Percentiles rank a stretch among this genome's conserved stretches.
These are phyloP conservation scores for Roridomyces roridus DNA, from an alignment of 768 basidiomycete genomes.

Conservation along the genomic window DNA sequence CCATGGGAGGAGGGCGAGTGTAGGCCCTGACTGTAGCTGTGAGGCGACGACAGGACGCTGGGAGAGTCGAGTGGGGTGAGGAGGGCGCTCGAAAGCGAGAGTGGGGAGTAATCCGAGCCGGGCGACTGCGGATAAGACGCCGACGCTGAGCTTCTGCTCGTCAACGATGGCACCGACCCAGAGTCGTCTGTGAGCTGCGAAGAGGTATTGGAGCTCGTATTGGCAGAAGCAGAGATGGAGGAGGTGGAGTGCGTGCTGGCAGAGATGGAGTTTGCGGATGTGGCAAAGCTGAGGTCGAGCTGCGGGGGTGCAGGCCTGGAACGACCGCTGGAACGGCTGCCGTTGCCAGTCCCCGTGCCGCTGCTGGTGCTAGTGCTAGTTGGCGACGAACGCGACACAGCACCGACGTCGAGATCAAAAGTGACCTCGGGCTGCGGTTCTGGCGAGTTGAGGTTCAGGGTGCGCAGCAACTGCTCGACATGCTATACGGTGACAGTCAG, in stretches of 20 bases:
- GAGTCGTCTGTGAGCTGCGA: conserved; percentile 2
- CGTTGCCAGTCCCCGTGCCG: conserved; percentile 22
- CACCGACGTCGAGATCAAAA: no score
- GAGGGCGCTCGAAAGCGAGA: conserved; percentile 52
- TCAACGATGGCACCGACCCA: conserved; percentile 4
- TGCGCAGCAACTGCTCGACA: conserved; percentile 81
- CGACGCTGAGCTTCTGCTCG: conserved; percentile 27
- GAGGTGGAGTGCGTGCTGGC: not conserved
- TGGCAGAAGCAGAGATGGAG: conserved; percentile 4
- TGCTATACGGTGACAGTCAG: conserved; percentile 53
- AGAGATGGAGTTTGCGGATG: not conserved
- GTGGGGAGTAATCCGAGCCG: conserved; percentile 49
- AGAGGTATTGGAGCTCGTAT: not conserved
- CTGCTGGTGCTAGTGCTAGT: conserved; percentile 47
- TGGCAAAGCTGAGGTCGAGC: conserved; percentile 22
- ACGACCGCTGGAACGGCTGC: not conserved
- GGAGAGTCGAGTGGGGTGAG: conserved; percentile 58
- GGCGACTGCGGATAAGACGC: conserved; percentile 39
- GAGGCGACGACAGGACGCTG: conserved; percentile 32
- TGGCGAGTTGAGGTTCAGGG: conserved; percentile 82
- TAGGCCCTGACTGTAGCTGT: not conserved
- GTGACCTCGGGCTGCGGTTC: conserved; percentile 54
- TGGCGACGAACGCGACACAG: conserved; percentile 48
- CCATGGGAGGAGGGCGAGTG: conserved; percentile 5
- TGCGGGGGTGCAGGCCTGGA: conserved; percentile 12